Evolutionary conservation across 257 asterid genomes (phyloP), one percentile per base, ranked within the genome.

Genomic region (Capsicum pubescens): DNA sequence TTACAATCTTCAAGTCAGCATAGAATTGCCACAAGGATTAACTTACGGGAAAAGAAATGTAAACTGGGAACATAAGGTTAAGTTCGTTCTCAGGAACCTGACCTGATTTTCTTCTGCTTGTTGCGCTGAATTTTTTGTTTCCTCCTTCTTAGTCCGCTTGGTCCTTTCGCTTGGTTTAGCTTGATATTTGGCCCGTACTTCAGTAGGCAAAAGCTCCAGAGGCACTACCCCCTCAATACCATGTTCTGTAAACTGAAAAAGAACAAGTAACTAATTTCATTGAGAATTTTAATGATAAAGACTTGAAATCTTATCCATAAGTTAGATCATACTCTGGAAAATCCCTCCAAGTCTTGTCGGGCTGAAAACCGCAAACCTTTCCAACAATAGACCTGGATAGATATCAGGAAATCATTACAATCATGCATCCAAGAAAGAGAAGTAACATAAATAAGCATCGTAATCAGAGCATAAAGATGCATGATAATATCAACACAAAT

Each of bases 151-250:
- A 82, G 94, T 86, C 84, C 98, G 98, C 89, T 94, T 94, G 83
- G 95, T 74, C 80, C 91, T 91, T n/a, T 96, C 99, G 9, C 82
- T 91, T 13, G 95, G 93, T 89, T 93, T 96, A 83, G 92, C 95
- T 90, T 92, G 99, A 96, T 93, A 94, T 88, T 89, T 94, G 57
- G 95, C 90, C 83, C 94, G 91, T 81, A 86, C 93, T 2, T 92
- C 98, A 46, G 90, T 79, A 19, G 97, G 93, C 88, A 96, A 86
- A 83, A 94, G 98, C 80, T 96, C 99, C 87, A 91, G 61, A 36
- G 99, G 99, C 81, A 96, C 99, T 36, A 94, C 99, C 74, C 98
- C 99, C 89, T 96, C 99, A 81, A 96, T 93, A 46, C 98, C 97
- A 82, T 93, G 97, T 86, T 96, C 99, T 26, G 98, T 92, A 89